phyloP scores from a whole-genome alignment of 148 eudicot species.

The Cornus kousa region DNA sequence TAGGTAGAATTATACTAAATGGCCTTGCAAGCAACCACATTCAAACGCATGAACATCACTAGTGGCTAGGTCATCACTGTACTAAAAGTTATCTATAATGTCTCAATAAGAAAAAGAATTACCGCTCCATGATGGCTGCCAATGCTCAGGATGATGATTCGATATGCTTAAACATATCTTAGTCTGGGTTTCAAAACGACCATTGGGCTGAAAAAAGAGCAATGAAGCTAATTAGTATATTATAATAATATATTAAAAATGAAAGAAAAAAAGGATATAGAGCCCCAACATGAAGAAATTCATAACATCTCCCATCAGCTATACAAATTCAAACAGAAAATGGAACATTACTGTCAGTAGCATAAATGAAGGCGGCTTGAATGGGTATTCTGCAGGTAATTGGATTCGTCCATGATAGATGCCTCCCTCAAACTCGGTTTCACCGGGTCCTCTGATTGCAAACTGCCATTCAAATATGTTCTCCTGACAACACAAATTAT shows the following conservation, averaged over 20 bases:
- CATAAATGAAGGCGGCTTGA: constrained; percentile 97
- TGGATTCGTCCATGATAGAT: constrained; percentile 96
- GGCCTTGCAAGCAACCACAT: not conserved
- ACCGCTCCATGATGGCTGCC: constrained; percentile 99
- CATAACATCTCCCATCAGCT: not conserved
- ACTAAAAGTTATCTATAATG: not conserved
- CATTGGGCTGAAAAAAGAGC: constrained; percentile 75
- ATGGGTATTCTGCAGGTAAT: constrained; percentile 90
- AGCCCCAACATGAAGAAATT: not conserved
- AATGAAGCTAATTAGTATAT: not conserved
- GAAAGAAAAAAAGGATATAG: too few species aligned
- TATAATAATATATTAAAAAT: too few species aligned
- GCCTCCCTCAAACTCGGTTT: constrained; percentile 95
- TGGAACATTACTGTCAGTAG: constrained; percentile 69
- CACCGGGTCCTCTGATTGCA: constrained; percentile 89
- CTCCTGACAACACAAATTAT: constrained; percentile 45
- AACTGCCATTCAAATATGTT: constrained; percentile 99
- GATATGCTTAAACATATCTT: constrained; percentile 98
- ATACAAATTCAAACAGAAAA: not conserved
- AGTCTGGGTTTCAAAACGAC: constrained; percentile 97
- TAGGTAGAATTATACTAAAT: not conserved
- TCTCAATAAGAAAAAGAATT: constrained; percentile 10
- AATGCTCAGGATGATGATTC: constrained; percentile 99
- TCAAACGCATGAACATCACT: not conserved
- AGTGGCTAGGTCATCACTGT: not conserved